Evolutionary conservation across 108 stramenopile genomes (phyloP).

Genomic region (Nitzschia sp.): DNA sequence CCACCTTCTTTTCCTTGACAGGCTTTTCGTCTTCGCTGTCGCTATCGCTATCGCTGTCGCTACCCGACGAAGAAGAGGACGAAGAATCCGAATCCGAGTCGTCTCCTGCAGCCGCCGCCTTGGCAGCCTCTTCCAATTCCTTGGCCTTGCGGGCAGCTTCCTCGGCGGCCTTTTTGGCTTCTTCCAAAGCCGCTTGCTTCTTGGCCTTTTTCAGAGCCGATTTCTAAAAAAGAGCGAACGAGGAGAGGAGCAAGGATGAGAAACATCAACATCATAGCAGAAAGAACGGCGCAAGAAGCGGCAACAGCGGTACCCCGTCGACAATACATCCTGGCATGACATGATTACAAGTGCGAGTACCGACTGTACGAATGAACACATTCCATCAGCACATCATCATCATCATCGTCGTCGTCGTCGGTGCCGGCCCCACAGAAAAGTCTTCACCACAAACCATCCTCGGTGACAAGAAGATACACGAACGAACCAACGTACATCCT

Average conservation of each 20-base stretch:
- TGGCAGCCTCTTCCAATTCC: slow-evolving; percentile 21
- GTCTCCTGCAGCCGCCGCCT: slow-evolving; percentile 17
- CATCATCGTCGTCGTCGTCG: not conserved
- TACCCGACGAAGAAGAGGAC: slow-evolving; percentile 19
- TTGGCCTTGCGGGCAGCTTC: slow-evolving; percentile 40
- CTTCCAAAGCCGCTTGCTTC: slow-evolving; percentile 29
- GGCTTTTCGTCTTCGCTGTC: slow-evolving; percentile 20
- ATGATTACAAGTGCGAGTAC: too few species aligned
- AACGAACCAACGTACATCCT: not conserved
- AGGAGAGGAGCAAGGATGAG: not conserved
- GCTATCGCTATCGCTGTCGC: slow-evolving; percentile 27
- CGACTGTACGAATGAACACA: too few species aligned
- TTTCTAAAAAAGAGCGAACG: slow-evolving; percentile 11
- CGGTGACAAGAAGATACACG: not conserved
- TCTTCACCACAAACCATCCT: not conserved
- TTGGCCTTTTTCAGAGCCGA: slow-evolving; percentile 43
- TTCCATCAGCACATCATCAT: too few species aligned
- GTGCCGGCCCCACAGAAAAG: not conserved
- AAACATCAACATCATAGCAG: not conserved
- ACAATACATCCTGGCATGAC: too few species aligned
- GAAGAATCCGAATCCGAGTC: too few species aligned
- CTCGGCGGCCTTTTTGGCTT: slow-evolving; percentile 39
- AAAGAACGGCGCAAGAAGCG: too few species aligned
- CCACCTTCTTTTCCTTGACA: slow-evolving; percentile 6
- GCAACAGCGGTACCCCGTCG: too few species aligned